Evolutionary conservation across 1,284 basidiomycete genomes (phyloP), one percentile per base, ranked within the genome.

Genomic region (Ceratobasidium sp.): DNA sequence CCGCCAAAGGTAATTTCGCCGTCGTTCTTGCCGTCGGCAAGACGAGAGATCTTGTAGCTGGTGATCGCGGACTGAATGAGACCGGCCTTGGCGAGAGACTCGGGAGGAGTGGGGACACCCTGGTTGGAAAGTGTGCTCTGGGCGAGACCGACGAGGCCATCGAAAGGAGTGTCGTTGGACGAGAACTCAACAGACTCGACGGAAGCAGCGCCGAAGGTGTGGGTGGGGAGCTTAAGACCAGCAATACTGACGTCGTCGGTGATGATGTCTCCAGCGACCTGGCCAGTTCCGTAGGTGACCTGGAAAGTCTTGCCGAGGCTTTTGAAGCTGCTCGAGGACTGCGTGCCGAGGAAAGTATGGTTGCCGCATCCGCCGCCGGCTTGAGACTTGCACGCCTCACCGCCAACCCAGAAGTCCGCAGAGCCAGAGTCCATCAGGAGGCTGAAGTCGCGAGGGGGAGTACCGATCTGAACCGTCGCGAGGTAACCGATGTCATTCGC

Each of bases 391-490:
- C 90, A 93, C 54, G 82, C 81, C 79, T 90, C 88, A 8, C 85
- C 84, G 11, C 89, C 90, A n/a, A 93, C 89, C 93, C 95, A 97
- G 50, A 94, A 86, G 81, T 97, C 95, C 17, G 93, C 90, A 8
- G 91, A 94, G 44, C 95, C 95, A 31, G 92, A 93, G 83, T 97
- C 95, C 89, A 94, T 91, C 64, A 96, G 86, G 79, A 97, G 82
- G 44, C 86, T 84, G 83, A 93, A 96, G 78, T 90, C 82, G 53
- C 82, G 84, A 1, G 91, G 87, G n/a, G 92, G 92, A 2, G 91
- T 93, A 48, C 94, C 94, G 77, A 96, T 88, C 81, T 92, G 87
- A 44, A 96, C 82, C 31, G 88, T 90, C 7, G 91, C 91, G 64
- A 95, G 84, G 82, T 95, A 89, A 47, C 88, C 87, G 47, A 87